These are phyloP conservation scores for Knoxdaviesia capensis DNA, from an alignment of 2,329 filamentous ascomycete genomes.

Conservation along the genomic window DNA sequence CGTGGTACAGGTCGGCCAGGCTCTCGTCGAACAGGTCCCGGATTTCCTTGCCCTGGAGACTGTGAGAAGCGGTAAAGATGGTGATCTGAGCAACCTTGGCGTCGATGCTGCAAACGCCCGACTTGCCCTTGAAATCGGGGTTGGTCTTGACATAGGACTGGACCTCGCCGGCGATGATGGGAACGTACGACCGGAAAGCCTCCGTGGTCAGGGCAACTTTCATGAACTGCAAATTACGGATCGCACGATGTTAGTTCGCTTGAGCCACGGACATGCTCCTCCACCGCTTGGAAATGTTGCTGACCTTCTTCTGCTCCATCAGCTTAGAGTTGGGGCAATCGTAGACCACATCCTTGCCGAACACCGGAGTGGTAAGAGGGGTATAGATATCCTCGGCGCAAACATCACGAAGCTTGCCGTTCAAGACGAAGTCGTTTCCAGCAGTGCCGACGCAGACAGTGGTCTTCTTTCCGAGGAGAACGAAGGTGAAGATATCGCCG, in stretches of 20 bases:
- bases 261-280: background rate
- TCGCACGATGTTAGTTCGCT: background rate
- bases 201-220: slow-evolving; percentile 61
- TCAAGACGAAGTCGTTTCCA: slow-evolving; percentile 81
- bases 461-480: slow-evolving; percentile 74
- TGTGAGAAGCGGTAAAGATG: slow-evolving; percentile 74
- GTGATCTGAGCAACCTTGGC: slow-evolving; percentile 69
- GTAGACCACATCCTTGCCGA: slow-evolving; percentile 74
- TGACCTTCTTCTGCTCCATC: slow-evolving; percentile 90
- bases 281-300: slow-evolving; percentile 4
- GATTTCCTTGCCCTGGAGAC: slow-evolving; percentile 68
- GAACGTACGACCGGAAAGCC: slow-evolving; percentile 56
- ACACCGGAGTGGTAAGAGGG: slow-evolving; percentile 50
- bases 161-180: slow-evolving; percentile 58
- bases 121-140: slow-evolving; percentile 44
- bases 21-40: slow-evolving; percentile 61
- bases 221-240: slow-evolving; percentile 38
- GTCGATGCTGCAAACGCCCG: slow-evolving; percentile 51
- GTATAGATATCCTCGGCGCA: slow-evolving; percentile 83
- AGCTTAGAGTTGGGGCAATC: slow-evolving; percentile 81
- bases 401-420: slow-evolving; percentile 76
- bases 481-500: slow-evolving; percentile 77
- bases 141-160: slow-evolving; percentile 50
- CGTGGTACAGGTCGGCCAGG: slow-evolving; percentile 68
- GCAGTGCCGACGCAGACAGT: slow-evolving; percentile 66